Evolutionary conservation across 2,329 filamentous ascomycete species (phyloP), one percentile per base, ranked within the genome.

Genomic region (Chaetomiaceae sp.): DNA sequence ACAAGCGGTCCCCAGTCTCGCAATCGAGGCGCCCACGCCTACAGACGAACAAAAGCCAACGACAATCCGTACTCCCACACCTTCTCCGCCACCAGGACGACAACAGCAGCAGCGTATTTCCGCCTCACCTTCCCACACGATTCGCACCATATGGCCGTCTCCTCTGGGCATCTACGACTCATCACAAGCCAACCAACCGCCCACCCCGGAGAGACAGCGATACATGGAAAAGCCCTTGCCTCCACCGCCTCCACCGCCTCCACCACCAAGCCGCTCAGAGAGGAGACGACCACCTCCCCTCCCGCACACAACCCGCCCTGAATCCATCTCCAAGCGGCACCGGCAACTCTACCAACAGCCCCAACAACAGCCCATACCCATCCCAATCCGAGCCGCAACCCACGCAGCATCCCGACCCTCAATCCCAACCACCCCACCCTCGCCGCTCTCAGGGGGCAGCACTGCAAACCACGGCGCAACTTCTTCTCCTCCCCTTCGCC

Each of bases 161-260:
- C 30, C 42, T 2, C 4, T 27, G 4, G 47, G 37, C 2, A 27
- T 51, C 37, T 38, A 47, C 30, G 23, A 48, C 18, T 13, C 42
- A 4, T 5, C 3, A 14, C 21, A 44, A 6, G 5, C 20, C 23
- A 13, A 9, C 9, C 52, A 41, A 10, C 36, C 36, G 3, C 7
- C 21, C 5, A 41, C 33, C 3, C 13, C 29, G 11, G 16, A 30
- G 8, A 20, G 23, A n/a, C 34, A 45, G 13, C 18, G 11, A 13
- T 30, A 43, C 37, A 36, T 23, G 18, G 45, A 48, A n/a, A 53
- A 53, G 27, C 51, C 51, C 9, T 37, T 53, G 1, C 51, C 50
- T 3, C 8, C 37, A 30, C 36, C 49, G 1, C 49, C 49, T 3
- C 8, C 37, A 30, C 29, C 49, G 2, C 49, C 49, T 1, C 7